A percentile compares a stretch with the other conserved stretches of the same genome.
Conservation (phyloP, 495 filamentous ascomycete genomes). For the Podospora bellae-mahoneyi region DNA sequence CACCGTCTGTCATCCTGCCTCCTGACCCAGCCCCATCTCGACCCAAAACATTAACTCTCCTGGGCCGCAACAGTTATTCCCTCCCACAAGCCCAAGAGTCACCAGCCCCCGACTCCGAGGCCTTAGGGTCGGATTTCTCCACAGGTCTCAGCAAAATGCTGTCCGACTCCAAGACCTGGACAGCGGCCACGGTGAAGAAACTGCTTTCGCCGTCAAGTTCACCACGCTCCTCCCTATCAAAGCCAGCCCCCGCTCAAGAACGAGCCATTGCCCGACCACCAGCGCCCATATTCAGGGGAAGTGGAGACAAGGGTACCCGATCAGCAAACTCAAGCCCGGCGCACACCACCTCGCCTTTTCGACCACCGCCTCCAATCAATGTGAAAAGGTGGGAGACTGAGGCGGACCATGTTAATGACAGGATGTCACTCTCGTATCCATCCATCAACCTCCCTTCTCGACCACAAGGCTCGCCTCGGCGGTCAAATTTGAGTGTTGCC, state of each 20-base stretch:
- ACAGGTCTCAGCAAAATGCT: neutral
- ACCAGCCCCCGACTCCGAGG: neutral
- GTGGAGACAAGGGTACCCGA: neutral
- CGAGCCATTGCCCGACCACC: neutral
- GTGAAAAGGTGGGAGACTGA: neutral
- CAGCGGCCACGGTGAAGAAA: slow-evolving; percentile 1
- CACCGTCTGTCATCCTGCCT: slow-evolving; percentile 10
- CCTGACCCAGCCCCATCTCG: slow-evolving; percentile 19
- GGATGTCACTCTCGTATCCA: neutral
- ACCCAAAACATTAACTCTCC: slow-evolving; percentile 19
- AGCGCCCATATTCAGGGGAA: neutral
- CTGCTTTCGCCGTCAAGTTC: neutral
- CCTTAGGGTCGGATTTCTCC: neutral
- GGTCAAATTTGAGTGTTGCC: neutral
- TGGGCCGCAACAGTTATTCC: slow-evolving; percentile 1
- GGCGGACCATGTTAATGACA: neutral
- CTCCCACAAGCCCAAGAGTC: neutral
- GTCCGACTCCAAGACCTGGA: slow-evolving; percentile 1
- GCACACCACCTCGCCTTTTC: slow-evolving; percentile 24
- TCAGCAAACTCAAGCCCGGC: slow-evolving; percentile 25
- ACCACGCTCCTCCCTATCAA: neutral
- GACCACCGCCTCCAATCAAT: slow-evolving; percentile 21
- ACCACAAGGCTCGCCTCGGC: neutral
- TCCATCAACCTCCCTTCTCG: neutral
- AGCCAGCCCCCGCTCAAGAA: neutral